Conservation (phyloP, 805 yeast genomes). For the Metschnikowia lochheadii region DNA sequence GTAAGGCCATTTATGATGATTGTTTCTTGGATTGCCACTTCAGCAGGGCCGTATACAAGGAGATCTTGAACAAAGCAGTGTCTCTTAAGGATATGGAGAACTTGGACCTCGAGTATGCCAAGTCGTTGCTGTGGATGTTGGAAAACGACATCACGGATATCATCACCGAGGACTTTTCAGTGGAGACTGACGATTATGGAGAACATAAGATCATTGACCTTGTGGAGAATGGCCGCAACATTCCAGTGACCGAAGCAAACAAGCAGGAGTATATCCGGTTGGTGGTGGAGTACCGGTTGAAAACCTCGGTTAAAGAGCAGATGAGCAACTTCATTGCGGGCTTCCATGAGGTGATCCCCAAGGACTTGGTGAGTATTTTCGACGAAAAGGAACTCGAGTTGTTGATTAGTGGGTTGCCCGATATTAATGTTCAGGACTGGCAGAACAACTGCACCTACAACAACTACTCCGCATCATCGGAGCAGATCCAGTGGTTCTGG, state of each 20-base stretch:
- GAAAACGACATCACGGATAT: slow-evolving; percentile 96
- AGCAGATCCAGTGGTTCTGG: slow-evolving; percentile 97
- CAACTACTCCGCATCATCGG: slow-evolving; percentile 76
- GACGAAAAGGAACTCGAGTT: slow-evolving; percentile 95
- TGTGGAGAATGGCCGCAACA: slow-evolving; percentile 73
- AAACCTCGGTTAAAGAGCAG: slow-evolving; percentile 81
- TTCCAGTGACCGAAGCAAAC: slow-evolving; percentile 85
- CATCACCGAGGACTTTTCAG: slow-evolving; percentile 89
- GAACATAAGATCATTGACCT: slow-evolving; percentile 81
- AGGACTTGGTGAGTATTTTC: slow-evolving; percentile 77
- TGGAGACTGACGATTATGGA: slow-evolving; percentile 91
- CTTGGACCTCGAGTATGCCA: slow-evolving; percentile 85
- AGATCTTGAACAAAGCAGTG: slow-evolving; percentile 73
- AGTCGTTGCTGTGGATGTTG: slow-evolving; percentile 91
- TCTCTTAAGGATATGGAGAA: slow-evolving; percentile 92
- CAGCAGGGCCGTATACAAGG: slow-evolving; percentile 90
- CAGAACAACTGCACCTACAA: slow-evolving; percentile 75
- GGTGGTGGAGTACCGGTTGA: slow-evolving; percentile 83
- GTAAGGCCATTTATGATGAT: slow-evolving; percentile 87
- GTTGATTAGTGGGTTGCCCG: slow-evolving; percentile 90
- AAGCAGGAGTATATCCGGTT: slow-evolving; percentile 82
- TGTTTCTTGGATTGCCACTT: slow-evolving; percentile 90
- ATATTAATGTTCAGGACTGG: slow-evolving; percentile 96
- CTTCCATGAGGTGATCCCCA: slow-evolving; percentile 84
- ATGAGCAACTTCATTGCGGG: slow-evolving; percentile 82